phyloP scores from a whole-genome alignment of 2,329 filamentous ascomycete species.

The Aspergillus hortae region DNA sequence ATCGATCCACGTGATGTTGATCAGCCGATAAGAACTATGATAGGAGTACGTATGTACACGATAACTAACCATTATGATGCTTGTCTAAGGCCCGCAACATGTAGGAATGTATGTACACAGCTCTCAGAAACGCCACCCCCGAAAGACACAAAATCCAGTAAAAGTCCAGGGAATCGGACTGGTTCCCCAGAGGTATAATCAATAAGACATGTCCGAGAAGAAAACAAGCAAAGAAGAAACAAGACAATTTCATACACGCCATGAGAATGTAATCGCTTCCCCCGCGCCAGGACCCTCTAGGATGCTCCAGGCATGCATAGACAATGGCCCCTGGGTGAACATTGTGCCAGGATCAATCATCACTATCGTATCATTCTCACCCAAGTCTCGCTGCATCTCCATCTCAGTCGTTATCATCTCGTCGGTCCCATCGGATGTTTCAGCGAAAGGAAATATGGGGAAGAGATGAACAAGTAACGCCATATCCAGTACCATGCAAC shows the following conservation, averaged over 20 bases:
- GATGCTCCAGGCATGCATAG: constrained; percentile 22
- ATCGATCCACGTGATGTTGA: constrained; percentile 10
- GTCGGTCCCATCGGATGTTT: constrained; percentile 12
- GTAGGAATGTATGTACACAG: constrained; percentile 20
- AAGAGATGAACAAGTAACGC: constrained; percentile 9
- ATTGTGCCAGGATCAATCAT: constrained; percentile 19
- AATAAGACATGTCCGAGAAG: constrained; percentile 33
- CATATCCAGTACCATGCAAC: constrained; percentile 18
- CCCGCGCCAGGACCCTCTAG: constrained; percentile 8
- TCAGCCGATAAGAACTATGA: background rate
- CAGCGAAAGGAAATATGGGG: constrained; percentile 8
- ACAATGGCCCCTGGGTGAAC: constrained; percentile 4
- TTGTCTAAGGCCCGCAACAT: constrained; percentile 13
- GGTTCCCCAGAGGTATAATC: constrained; percentile 30
- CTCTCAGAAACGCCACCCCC: constrained; percentile 9
- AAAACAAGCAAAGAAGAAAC: constrained; percentile 7
- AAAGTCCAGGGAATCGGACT: constrained; percentile 21
- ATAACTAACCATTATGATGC: constrained; percentile 4
- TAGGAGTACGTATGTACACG: no score
- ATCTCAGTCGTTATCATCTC: constrained; percentile 11
- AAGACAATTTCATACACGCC: constrained; percentile 21
- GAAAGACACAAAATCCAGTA: constrained; percentile 6
- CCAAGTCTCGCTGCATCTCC: constrained; percentile 8
- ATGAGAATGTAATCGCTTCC: constrained; percentile 14
- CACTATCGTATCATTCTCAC: constrained; percentile 17